Evolutionary conservation across 208 protist species (phyloP), one percentile per base, ranked within the genome.

Genomic region (Acanthamoeba lenticulata): DNA sequence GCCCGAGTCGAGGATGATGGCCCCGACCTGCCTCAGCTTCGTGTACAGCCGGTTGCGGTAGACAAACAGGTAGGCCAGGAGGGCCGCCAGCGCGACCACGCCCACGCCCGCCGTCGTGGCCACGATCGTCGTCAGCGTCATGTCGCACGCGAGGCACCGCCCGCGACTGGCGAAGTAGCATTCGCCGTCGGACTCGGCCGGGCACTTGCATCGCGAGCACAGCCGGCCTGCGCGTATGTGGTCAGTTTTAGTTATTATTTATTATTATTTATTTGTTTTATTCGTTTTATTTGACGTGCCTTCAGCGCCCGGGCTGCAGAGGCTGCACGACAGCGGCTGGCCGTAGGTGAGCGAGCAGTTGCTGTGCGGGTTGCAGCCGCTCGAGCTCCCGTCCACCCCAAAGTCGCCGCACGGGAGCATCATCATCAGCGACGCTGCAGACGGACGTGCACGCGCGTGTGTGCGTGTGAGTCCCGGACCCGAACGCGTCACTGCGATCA

Each of bases 1-100:
- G 77, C 77, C 77, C 45, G 77, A 86, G 32, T 86, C 77, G 17
- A 86, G 45, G 21, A 86, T 86, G 44, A 86, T 86, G 5, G 24
- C 45, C 4, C 27, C 45, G 17, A 86, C 45, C 6, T 19, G 19
- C 1, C 40, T 13, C 36, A 86, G 6, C 77, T 86, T 86, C 36
- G 29, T n/a, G 45, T 60, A 86, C 24, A 86, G 49, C 9, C n/a
- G 21, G 40, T 86, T 47, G n/a, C 32, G 77, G 77, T 36, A 86
- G 1, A 47, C n/a, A 24, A 40, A 57, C 24, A 86, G 77, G 32
- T 86, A 86, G 77, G n/a, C 45, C 44, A 86, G 27, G n/a, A 32
- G 9, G n/a, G 34, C 4, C 17, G 19, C 7, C n/a, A 86, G 34
- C 5, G 77, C 77, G 44, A 42, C 21, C 13, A 47, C 77, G 40